Base-by-base conservation (phyloP, 257 asterid species). In the Verbena officinalis region DNA sequence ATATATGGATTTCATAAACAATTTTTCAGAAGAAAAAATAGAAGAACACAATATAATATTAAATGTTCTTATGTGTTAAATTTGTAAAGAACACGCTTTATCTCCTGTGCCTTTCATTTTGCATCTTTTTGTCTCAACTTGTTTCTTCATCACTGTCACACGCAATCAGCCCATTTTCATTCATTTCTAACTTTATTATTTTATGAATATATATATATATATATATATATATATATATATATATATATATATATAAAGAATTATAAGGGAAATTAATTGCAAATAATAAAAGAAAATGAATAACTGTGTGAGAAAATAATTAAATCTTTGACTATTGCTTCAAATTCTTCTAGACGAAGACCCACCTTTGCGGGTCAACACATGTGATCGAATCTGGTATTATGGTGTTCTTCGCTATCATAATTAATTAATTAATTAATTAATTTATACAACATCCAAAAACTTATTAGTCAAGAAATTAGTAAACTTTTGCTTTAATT, bases 341-440 rank as follows among this genome's bases (percentile, higher is more conserved):
- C 44, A 62, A 78, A 55, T 78, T 65, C 70, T 49, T 72, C 51
- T 13, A 52, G 70, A 58, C 55, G 72, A 71, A 62, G 88, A 77
- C 86, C 86, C 73, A 14, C 16, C 63, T 22, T 64, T 68, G 50
- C 55, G 77, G 75, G 85, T 83, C 85, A 79, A 73, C 82, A 73
- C 81, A 81, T 70, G 85, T 70, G 77, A 64, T 48, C n/a, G 27
- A 60, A 36, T 63, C 64, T 36, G 51, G 48, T 60, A 22, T n/a
- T 19, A n/a, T 0, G 27, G 14, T 27, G 33, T 53, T 59, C 46
- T 14, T 4, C 38, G 9, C 34, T 42, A 59, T 5, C 43, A n/a
- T 55, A 48, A 36, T 19, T 40, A 27, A 56, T 44, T 30, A 49
- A 3, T 36, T 36, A 30, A 30, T 30, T 30, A 30, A n/a, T 30